A percentile compares a stretch with the other conserved stretches of the same genome.
These are phyloP conservation scores for Bondarzewia mesenterica DNA, from an alignment of 1,284 basidiomycete genomes.

Conservation along the genomic window DNA sequence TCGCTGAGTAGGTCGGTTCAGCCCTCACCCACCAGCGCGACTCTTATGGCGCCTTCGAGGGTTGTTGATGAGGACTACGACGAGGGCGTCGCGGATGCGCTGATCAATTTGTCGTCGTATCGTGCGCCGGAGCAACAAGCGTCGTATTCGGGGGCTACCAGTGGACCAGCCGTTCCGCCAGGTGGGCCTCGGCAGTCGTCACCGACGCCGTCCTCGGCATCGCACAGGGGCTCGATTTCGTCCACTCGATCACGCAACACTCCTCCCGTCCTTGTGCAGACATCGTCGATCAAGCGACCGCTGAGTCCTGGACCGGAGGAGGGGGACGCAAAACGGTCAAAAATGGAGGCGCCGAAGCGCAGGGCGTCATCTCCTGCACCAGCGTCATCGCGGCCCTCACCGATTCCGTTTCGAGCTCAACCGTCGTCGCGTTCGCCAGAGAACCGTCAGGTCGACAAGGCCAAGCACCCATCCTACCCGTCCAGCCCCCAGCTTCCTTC, in stretches of 20 bases:
- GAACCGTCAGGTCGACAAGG: conserved; percentile 33
- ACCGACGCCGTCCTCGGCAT: conserved; percentile 29
- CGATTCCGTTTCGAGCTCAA: conserved; percentile 66
- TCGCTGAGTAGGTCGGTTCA: conserved; percentile 44
- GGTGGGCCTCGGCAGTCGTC: conserved; percentile 37
- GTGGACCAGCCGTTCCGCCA: conserved; percentile 18
- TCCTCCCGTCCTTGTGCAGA: conserved; percentile 17
- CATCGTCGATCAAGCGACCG: conserved; percentile 41
- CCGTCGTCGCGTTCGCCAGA: conserved; percentile 52
- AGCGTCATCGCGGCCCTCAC: conserved; percentile 55
- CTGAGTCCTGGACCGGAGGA: conserved; percentile 59
- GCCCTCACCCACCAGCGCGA: conserved; percentile 58
- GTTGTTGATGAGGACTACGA: conserved; percentile 79
- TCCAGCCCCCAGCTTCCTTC: conserved; percentile 44
- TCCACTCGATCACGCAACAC: conserved; percentile 21
- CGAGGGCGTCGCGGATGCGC: conserved; percentile 63
- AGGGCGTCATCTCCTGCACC: conserved; percentile 47
- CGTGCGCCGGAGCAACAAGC: conserved; percentile 28
- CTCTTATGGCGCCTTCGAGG: conserved; percentile 50
- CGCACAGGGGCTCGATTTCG: conserved; percentile 18
- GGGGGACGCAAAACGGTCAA: conserved; percentile 49
- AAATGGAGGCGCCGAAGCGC: conserved; percentile 47
- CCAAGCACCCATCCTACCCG: conserved; percentile 37
- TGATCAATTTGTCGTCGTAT: conserved; percentile 51
- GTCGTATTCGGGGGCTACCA: conserved; percentile 29